These are phyloP conservation scores for Leccinellum rugosiceps DNA, from an alignment of 768 basidiomycete species.

Conservation along the genomic window DNA sequence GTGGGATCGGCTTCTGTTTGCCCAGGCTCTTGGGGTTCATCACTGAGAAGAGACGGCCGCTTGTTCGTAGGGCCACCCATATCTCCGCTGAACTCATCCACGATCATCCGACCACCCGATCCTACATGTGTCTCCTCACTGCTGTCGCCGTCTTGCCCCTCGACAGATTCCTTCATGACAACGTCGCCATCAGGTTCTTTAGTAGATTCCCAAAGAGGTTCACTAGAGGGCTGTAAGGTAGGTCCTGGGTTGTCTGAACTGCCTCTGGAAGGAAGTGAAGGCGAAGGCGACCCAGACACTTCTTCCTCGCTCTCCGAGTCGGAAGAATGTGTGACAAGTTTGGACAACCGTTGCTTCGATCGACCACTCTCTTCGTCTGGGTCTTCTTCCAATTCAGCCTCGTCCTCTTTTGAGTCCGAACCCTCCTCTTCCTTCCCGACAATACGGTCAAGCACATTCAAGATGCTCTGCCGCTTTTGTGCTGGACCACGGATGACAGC, in stretches of 20 bases:
- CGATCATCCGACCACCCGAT: conserved; percentile 16
- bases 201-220: background rate
- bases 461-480: conserved; percentile 15
- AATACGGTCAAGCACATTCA: conserved; percentile 30
- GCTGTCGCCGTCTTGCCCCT: conserved; percentile 3
- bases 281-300: conserved; percentile 12
- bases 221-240: conserved; percentile 22
- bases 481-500: conserved; percentile 41
- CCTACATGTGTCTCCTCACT: conserved; percentile 22
- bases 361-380: conserved; percentile 32
- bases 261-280: conserved; percentile 27
- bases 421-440: conserved; percentile 37
- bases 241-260: conserved; percentile 29
- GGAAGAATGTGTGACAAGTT: conserved; percentile 30
- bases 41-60: background rate
- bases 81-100: conserved; percentile 6
- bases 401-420: conserved; percentile 37
- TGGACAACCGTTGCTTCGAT: conserved; percentile 32
- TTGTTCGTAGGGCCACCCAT: conserved; percentile 1
- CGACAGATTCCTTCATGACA: conserved; percentile 7
- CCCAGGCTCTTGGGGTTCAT: background rate
- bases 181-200: background rate
- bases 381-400: conserved; percentile 42
- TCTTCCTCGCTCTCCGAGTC: conserved; percentile 37
- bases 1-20: conserved; percentile 19